Percentiles rank a stretch among this genome's conserved stretches.
Conservation (phyloP, 306 rosid genomes). For the Rosa chinensis region DNA sequence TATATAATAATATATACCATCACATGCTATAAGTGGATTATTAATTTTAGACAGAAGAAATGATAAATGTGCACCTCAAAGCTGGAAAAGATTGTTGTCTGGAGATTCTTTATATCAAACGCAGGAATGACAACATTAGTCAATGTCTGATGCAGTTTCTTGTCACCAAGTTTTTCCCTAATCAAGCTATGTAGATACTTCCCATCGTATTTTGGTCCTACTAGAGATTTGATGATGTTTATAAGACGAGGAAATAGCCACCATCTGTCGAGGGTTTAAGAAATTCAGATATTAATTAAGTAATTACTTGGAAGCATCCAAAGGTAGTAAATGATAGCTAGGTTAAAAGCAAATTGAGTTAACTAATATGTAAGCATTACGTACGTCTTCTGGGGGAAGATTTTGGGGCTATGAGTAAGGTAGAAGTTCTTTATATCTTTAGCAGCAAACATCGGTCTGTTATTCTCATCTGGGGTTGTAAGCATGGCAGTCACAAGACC, state of each 20-base stretch:
- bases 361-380: neutral
- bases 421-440: constrained; percentile 63
- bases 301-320: neutral
- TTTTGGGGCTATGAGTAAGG: constrained; percentile 48
- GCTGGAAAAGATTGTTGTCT: constrained; percentile 61
- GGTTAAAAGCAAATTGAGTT: neutral
- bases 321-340: neutral
- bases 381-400: constrained; percentile 53
- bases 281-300: neutral
- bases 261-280: constrained; percentile 20
- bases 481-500: constrained; percentile 70
- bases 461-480: constrained; percentile 54
- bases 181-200: constrained; percentile 55
- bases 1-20: neutral
- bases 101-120: constrained; percentile 52
- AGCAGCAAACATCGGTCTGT: constrained; percentile 60
- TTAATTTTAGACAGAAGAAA: neutral
- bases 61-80: constrained; percentile 34
- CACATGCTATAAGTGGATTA: neutral
- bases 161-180: constrained; percentile 53
- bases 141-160: constrained; percentile 51
- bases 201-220: constrained; percentile 78
- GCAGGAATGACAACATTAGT: constrained; percentile 69
- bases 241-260: constrained; percentile 5
- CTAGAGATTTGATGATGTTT: constrained; percentile 30